A percentile compares a stretch with the other conserved stretches of the same genome.
phyloP scores from a whole-genome alignment of 164 flowering plant genomes.

The Houttuynia cordata region DNA sequence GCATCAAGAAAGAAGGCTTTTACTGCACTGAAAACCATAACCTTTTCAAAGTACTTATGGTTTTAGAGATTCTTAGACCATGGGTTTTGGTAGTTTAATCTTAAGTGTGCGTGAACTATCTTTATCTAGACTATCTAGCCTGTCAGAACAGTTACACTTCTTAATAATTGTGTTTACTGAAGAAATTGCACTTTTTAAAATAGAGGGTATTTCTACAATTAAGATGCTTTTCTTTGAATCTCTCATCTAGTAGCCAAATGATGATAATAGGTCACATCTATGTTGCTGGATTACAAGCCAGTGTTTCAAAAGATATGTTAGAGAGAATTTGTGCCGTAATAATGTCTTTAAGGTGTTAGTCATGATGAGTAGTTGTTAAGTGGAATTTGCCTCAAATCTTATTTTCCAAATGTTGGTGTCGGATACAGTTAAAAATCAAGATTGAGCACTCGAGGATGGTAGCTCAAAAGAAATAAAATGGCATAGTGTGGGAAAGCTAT shows the following conservation, averaged over 20 bases:
- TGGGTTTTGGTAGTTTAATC: background rate
- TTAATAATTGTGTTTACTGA: too few relatives aligned
- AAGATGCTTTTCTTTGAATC: too few relatives aligned
- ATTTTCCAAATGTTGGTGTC: background rate
- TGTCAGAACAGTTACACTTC: too few relatives aligned
- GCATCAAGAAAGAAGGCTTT: slow-evolving; percentile 49
- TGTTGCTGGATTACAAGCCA: too few relatives aligned
- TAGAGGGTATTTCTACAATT: background rate
- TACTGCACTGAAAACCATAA: slow-evolving; percentile 55
- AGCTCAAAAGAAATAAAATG: too few relatives aligned
- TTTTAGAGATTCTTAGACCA: background rate
- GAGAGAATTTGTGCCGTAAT: too few relatives aligned
- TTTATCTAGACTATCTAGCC: background rate
- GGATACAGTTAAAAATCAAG: background rate
- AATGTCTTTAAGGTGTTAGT: background rate
- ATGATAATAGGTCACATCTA: background rate
- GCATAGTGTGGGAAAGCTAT: too few relatives aligned
- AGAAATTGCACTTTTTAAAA: too few relatives aligned
- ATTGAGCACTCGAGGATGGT: too few relatives aligned
- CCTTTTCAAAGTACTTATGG: slow-evolving; percentile 2
- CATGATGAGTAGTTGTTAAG: background rate
- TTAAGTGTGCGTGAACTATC: background rate
- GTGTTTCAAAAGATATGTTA: background rate
- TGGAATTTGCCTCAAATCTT: background rate
- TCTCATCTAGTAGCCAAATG: background rate